Conservation (phyloP, 2,329 filamentous ascomycete genomes). For the Neurospora sp. region DNA sequence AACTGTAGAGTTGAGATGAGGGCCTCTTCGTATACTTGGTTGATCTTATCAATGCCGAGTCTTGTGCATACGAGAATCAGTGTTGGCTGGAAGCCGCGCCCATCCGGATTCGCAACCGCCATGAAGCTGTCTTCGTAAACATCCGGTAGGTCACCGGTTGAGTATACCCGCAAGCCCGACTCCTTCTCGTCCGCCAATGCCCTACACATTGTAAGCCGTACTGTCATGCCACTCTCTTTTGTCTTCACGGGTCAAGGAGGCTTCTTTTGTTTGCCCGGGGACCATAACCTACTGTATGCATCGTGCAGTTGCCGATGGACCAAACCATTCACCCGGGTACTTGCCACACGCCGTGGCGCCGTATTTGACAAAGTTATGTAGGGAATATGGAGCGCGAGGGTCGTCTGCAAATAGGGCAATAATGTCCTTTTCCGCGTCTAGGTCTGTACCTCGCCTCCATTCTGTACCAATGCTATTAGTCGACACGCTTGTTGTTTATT, state of each 20-base stretch:
- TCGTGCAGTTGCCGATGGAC: conserved; percentile 86
- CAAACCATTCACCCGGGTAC: conserved; percentile 96
- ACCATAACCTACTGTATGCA: conserved; percentile 72
- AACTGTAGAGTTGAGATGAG: conserved; percentile 76
- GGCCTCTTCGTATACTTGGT: conserved; percentile 91
- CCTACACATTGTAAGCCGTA: conserved; percentile 32
- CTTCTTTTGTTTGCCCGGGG: not conserved
- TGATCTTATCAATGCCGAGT: conserved; percentile 88
- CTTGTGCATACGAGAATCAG: conserved; percentile 82
- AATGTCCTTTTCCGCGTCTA: conserved; percentile 56
- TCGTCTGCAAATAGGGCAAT: conserved; percentile 82
- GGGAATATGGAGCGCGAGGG: conserved; percentile 77
- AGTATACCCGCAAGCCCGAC: conserved; percentile 66
- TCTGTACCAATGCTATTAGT: conserved; percentile 31
- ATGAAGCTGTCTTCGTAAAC: conserved; percentile 88
- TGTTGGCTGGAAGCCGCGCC: conserved; percentile 65
- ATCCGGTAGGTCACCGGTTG: conserved; percentile 81
- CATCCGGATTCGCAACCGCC: conserved; percentile 59
- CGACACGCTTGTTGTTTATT: not conserved
- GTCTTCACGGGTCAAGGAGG: not conserved
- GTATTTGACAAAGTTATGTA: conserved; percentile 87
- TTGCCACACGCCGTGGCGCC: conserved; percentile 83
- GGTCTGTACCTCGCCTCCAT: conserved; percentile 59
- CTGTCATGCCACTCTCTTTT: not conserved
- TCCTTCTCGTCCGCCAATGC: conserved; percentile 61